Percentiles rank a stretch among this genome's conserved stretches.
phyloP scores from a whole-genome alignment of 495 filamentous ascomycete species.

The Pseudomonodictys pantanalensis region DNA sequence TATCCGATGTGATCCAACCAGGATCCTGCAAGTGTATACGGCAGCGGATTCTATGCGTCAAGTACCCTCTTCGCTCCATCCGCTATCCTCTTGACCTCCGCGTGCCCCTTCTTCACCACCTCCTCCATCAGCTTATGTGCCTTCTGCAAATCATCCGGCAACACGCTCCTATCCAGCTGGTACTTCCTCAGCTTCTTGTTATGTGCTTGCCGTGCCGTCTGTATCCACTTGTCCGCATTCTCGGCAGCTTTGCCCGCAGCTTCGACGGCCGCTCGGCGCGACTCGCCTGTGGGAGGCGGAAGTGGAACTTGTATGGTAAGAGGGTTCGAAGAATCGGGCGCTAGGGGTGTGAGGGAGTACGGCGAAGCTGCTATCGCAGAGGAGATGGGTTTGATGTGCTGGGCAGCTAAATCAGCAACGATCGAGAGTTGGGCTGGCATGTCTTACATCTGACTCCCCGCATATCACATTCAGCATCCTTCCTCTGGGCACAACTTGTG shows the following conservation, averaged over 20 bases:
- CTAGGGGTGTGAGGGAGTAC: slow-evolving; percentile 69
- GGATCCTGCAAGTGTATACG: background rate
- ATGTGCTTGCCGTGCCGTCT: slow-evolving; percentile 55
- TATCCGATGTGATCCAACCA: no score
- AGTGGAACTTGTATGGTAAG: slow-evolving; percentile 69
- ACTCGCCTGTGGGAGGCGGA: slow-evolving; percentile 65
- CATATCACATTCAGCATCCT: slow-evolving; percentile 64
- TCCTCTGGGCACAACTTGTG: slow-evolving; percentile 71
- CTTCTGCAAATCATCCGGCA: slow-evolving; percentile 66
- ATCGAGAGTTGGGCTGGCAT: background rate
- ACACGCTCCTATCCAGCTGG: slow-evolving; percentile 53
- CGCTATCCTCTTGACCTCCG: slow-evolving; percentile 64
- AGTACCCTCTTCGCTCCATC: slow-evolving; percentile 62
- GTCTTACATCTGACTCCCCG: slow-evolving; percentile 57
- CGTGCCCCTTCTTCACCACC: slow-evolving; percentile 65
- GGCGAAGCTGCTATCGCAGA: slow-evolving; percentile 66
- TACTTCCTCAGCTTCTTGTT: slow-evolving; percentile 64
- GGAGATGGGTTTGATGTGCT: slow-evolving; percentile 68
- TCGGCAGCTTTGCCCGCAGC: slow-evolving; percentile 62
- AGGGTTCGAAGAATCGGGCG: slow-evolving; percentile 60
- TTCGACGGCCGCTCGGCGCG: slow-evolving; percentile 51
- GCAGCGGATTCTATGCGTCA: slow-evolving; percentile 36
- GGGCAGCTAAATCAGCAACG: slow-evolving; percentile 34
- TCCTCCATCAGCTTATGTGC: slow-evolving; percentile 64
- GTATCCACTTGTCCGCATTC: slow-evolving; percentile 51